Conservation (phyloP, 2,329 filamentous ascomycete genomes). For the Cladophialophora exuberans region DNA sequence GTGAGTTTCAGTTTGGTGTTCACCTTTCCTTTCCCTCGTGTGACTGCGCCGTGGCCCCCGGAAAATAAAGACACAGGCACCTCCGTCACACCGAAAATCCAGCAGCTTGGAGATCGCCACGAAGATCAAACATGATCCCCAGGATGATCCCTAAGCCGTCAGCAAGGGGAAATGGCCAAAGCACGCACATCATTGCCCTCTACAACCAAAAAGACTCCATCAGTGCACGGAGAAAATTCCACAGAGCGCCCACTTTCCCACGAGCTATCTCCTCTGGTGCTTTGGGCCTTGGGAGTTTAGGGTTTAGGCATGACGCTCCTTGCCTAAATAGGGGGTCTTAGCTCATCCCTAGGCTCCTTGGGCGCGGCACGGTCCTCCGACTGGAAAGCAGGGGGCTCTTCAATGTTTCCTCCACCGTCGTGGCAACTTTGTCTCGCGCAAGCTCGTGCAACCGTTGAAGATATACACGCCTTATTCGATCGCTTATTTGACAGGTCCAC, state of each 20-base stretch:
- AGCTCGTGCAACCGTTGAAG: slow-evolving; percentile 18
- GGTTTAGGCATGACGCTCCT: slow-evolving; percentile 22
- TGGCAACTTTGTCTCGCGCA: slow-evolving; percentile 14
- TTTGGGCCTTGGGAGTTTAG: slow-evolving; percentile 12
- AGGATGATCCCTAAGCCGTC: neutral
- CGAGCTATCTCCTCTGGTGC: neutral
- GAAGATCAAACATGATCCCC: slow-evolving; percentile 8
- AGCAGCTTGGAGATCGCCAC: slow-evolving; percentile 1
- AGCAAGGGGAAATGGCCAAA: neutral
- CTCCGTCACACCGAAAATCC: neutral
- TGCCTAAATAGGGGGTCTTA: slow-evolving; percentile 7
- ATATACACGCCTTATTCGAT: slow-evolving; percentile 18
- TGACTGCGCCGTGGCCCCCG: neutral
- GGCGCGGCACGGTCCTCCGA: slow-evolving; percentile 21
- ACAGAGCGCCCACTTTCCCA: slow-evolving; percentile 6
- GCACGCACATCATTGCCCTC: slow-evolving; percentile 11
- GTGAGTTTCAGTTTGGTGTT: slow-evolving; percentile 45
- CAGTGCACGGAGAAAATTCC: neutral
- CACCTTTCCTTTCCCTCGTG: neutral
- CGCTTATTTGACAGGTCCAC: slow-evolving; percentile 26
- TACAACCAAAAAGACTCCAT: neutral
- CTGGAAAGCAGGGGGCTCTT: slow-evolving; percentile 5
- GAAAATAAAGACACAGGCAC: slow-evolving; percentile 4
- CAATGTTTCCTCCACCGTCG: slow-evolving; percentile 9
- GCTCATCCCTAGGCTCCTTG: slow-evolving; percentile 7